These are phyloP conservation scores for Raddia distichophylla DNA, from an alignment of 176 grass and related monocot genomes.

Conservation along the genomic window DNA sequence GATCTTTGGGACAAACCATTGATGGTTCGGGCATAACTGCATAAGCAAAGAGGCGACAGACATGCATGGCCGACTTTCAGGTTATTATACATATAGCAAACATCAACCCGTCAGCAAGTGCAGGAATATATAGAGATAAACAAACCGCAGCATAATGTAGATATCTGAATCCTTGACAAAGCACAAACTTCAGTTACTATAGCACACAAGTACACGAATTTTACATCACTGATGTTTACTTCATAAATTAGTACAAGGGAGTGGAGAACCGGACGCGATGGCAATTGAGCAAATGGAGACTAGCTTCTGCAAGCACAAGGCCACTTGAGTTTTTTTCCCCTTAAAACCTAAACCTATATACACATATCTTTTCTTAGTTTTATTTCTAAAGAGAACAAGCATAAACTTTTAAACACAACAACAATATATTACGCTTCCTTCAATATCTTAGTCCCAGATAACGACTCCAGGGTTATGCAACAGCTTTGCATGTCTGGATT, in stretches of 20 bases:
- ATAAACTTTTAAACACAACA: slow-evolving; percentile 22
- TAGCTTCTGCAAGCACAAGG: slow-evolving; percentile 14
- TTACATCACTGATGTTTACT: slow-evolving; percentile 40
- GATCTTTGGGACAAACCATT: neutral
- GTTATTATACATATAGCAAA: neutral
- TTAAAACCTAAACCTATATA: slow-evolving; percentile 11
- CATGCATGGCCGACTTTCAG: neutral
- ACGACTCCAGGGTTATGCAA: slow-evolving; percentile 27
- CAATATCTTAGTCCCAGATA: slow-evolving; percentile 5
- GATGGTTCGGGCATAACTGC: neutral
- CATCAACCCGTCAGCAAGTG: neutral
- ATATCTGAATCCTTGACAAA: neutral
- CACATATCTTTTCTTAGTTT: slow-evolving; percentile 14
- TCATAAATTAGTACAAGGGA: neutral
- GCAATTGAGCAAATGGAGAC: slow-evolving; percentile 10
- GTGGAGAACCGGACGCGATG: neutral
- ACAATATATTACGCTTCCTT: slow-evolving; percentile 39
- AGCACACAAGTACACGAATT: slow-evolving; percentile 33
- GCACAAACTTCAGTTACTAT: slow-evolving; percentile 16
- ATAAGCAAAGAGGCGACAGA: neutral
- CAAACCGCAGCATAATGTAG: neutral
- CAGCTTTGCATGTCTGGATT: slow-evolving; percentile 7
- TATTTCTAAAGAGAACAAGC: slow-evolving; percentile 40
- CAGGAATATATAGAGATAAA: neutral
- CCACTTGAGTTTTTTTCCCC: neutral